Conservation (phyloP, 257 asterid species). For the Jacaranda copaia region DNA sequence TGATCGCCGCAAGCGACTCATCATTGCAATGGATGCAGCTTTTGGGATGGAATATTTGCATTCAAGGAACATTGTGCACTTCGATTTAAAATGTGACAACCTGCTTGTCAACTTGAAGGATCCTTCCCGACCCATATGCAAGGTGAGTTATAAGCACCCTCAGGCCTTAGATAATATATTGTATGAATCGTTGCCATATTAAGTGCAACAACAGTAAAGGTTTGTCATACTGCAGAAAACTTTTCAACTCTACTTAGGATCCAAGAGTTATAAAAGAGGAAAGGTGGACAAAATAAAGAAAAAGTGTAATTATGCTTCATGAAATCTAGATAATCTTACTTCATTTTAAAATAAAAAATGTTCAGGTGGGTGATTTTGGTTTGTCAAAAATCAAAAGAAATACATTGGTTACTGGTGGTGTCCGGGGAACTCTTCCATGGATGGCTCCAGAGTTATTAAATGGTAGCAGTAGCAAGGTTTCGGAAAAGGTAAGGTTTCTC, state of each 20-base stretch:
- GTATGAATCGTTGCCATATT: no score
- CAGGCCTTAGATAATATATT: not conserved
- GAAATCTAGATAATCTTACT: not conserved
- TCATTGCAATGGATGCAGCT: slow-evolving; percentile 97
- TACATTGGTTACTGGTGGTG: slow-evolving; percentile 93
- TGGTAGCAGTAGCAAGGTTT: slow-evolving; percentile 93
- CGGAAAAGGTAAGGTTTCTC: slow-evolving; percentile 71
- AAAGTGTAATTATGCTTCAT: slow-evolving; percentile 24
- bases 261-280: not conserved
- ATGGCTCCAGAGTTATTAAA: slow-evolving; percentile 97
- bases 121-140: slow-evolving; percentile 93
- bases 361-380: slow-evolving; percentile 94
- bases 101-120: slow-evolving; percentile 96
- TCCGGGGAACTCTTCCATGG: slow-evolving; percentile 98
- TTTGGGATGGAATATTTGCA: slow-evolving; percentile 98
- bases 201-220: no score
- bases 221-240: no score
- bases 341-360: slow-evolving; percentile 5
- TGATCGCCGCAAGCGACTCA: slow-evolving; percentile 91
- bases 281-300: not conserved
- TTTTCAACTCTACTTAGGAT: no score
- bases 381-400: slow-evolving; percentile 93
- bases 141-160: slow-evolving; percentile 51
- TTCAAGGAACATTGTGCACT: slow-evolving; percentile 93
- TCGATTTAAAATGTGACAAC: slow-evolving; percentile 93